phyloP scores from a whole-genome alignment of 2,329 filamentous ascomycete genomes.

The Aspergillus brunneoviolaceus region DNA sequence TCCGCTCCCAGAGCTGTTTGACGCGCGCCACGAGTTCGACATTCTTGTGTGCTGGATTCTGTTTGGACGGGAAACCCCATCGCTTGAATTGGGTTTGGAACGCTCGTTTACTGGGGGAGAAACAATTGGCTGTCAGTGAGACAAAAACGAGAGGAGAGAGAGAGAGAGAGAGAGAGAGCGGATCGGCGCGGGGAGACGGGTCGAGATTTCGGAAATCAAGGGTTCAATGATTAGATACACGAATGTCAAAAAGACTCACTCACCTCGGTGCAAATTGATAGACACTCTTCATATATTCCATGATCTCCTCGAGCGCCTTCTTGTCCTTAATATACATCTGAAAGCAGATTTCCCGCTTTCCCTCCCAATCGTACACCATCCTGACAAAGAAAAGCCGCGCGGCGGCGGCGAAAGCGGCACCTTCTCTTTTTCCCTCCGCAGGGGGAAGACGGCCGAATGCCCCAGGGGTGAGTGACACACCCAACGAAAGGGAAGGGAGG shows the following conservation, averaged over 20 bases:
- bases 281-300: slow-evolving; percentile 65
- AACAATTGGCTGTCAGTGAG: slow-evolving; percentile 6
- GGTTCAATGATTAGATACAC: too few relatives aligned
- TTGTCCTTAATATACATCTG: slow-evolving; percentile 76
- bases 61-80: slow-evolving; percentile 77
- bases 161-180: too few relatives aligned
- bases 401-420: background rate
- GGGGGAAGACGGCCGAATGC: slow-evolving; percentile 19
- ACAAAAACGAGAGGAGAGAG: background rate
- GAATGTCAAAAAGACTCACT: slow-evolving; percentile 18
- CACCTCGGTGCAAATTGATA: slow-evolving; percentile 72
- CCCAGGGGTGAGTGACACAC: slow-evolving; percentile 9
- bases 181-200: too few relatives aligned
- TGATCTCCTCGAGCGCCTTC: slow-evolving; percentile 70
- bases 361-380: slow-evolving; percentile 65
- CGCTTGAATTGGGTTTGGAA: slow-evolving; percentile 74
- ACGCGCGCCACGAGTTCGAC: slow-evolving; percentile 65
- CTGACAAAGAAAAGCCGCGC: slow-evolving; percentile 9
- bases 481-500: background rate
- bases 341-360: slow-evolving; percentile 64
- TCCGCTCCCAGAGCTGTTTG: slow-evolving; percentile 75
- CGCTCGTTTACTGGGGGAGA: slow-evolving; percentile 60
- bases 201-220: too few relatives aligned
- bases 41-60: slow-evolving; percentile 70
- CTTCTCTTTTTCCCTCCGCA: too few relatives aligned